phyloP scores from a whole-genome alignment of 768 basidiomycete species.

The Tylopilus plumbeoviolaceoides region DNA sequence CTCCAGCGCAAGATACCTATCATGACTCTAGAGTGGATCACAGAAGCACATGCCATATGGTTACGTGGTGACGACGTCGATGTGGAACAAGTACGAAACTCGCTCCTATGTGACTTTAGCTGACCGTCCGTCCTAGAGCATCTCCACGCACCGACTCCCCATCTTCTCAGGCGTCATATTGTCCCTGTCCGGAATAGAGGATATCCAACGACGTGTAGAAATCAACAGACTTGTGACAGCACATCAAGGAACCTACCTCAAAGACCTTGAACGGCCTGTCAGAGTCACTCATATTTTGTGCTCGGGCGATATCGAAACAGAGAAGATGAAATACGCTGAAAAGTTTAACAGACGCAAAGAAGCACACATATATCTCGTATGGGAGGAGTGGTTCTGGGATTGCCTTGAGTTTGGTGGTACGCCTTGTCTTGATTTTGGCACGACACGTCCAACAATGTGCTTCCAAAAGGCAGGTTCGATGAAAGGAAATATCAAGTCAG shows the following conservation, averaged over 20 bases:
- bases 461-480: constrained; percentile 52
- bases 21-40: constrained; percentile 73
- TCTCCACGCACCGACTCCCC: constrained; percentile 59
- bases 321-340: constrained; percentile 77
- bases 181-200: constrained; percentile 72
- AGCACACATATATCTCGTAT: constrained; percentile 73
- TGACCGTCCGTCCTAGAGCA: constrained; percentile 39
- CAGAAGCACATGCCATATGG: constrained; percentile 69
- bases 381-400: constrained; percentile 99
- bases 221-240: constrained; percentile 59
- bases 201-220: constrained; percentile 52
- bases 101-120: neutral
- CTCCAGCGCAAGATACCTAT: constrained; percentile 78
- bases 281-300: constrained; percentile 85
- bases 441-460: neutral
- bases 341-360: constrained; percentile 69
- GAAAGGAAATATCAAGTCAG: constrained; percentile 57
- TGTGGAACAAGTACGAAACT: constrained; percentile 47
- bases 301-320: constrained; percentile 57
- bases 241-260: constrained; percentile 66
- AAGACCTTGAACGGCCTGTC: constrained; percentile 73
- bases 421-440: constrained; percentile 1
- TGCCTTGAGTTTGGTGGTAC: constrained; percentile 71
- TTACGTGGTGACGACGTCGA: constrained; percentile 77
- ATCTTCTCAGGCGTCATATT: constrained; percentile 69